Evolutionary conservation across 768 basidiomycete species (phyloP), one percentile per base, ranked within the genome.

Genomic region (Hericium alpestre): DNA sequence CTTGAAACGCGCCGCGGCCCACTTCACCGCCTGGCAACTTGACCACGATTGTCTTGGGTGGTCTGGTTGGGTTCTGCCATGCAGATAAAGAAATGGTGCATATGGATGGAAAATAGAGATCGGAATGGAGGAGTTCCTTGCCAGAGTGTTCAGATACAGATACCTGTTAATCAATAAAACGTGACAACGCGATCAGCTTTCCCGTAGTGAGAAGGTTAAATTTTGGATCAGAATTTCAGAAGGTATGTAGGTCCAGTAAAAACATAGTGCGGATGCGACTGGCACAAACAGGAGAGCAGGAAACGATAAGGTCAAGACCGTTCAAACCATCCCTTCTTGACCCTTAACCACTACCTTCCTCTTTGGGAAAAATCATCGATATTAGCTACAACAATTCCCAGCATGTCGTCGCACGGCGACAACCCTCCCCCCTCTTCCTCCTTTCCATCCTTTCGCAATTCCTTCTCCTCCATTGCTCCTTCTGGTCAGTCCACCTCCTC

Each of bases 11-110:
- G 40, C 59, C 59, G 43, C 39, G 51, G 37, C 61, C 61, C 8
- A 58, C 59, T 22, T 62, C 61, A 13, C 57, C 57, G 15, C 61
- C 61, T 18, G 61, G 51, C n/a, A 62, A 49, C 13, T 47, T 13
- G 49, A 62, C 39, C 8, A 51, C 47, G 40, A 62, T 52, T 11
- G 51, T 54, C 6, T 43, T 51, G 10, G 61, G 59, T 38, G 38
- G 52, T 25, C 51, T 18, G 16, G 57, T 54, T 20, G 55, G 53
- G 13, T 40, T 54, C 4, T 40, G 12, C 8, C 9, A 7, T 10
- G 56, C 56, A 20, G 61, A 62, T 6, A 37, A 41, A 11, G 52
- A 46, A n/a, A 62, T 16, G 2, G 61, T 18, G 25, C 48, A 43
- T 12, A 56, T 9, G 15, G 61, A 62, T 15, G 47, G 20, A 20